Evolutionary conservation across 1,139 yeast genomes (phyloP).

Genomic region (Candida glucosophila): DNA sequence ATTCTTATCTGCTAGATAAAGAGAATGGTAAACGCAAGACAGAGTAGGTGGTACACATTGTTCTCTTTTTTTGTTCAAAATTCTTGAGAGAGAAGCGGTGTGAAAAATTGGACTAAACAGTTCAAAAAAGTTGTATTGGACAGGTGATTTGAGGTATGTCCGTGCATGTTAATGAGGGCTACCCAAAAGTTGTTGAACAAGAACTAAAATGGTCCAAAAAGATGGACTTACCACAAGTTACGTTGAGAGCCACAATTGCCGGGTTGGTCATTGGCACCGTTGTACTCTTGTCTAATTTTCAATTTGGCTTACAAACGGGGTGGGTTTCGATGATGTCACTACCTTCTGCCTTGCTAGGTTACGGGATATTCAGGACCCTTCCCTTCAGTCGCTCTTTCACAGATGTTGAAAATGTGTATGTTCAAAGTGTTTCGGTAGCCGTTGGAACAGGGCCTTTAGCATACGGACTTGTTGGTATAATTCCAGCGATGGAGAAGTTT

Average conservation of each 20-base stretch:
- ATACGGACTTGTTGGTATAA: constrained; percentile 90
- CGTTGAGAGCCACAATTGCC: constrained; percentile 60
- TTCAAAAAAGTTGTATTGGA: background rate
- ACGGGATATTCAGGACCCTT: constrained; percentile 62
- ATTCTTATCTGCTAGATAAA: too few species aligned
- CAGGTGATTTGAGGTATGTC: constrained; percentile 1
- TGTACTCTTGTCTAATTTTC: constrained; percentile 82
- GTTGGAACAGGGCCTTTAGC: constrained; percentile 97
- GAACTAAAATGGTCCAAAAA: constrained; percentile 22
- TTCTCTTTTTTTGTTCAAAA: too few species aligned
- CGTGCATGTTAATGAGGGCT: constrained; percentile 1
- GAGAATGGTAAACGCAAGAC: too few species aligned
- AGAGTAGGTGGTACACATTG: too few species aligned
- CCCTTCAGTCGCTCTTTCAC: constrained; percentile 48
- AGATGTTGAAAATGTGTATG: constrained; percentile 87
- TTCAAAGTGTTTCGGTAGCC: constrained; percentile 90
- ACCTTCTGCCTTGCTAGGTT: constrained; percentile 86
- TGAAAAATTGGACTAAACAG: too few species aligned
- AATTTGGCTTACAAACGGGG: constrained; percentile 94
- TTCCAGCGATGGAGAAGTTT: constrained; percentile 92
- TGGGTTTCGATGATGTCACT: constrained; percentile 99
- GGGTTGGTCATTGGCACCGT: constrained; percentile 76
- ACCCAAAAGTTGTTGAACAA: constrained; percentile 1
- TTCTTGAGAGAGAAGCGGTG: too few species aligned
- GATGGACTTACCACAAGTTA: constrained; percentile 49